Evolutionary conservation across 2,329 filamentous ascomycete species (phyloP), one percentile per base, ranked within the genome.

Genomic region (Calonectria ilicicola): DNA sequence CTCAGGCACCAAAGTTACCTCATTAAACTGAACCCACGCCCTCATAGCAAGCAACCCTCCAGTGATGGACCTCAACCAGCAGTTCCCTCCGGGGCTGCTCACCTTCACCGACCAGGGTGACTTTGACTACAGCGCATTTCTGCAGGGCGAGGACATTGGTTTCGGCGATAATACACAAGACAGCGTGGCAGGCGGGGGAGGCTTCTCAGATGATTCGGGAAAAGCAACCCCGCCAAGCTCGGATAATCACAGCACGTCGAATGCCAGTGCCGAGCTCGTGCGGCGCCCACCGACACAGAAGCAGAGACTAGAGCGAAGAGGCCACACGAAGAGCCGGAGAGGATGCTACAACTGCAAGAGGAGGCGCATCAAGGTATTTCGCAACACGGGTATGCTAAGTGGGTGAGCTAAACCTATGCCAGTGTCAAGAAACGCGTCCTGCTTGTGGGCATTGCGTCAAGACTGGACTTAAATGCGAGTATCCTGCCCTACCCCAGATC

Each of bases 291-390:
- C 78, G 7, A 40, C 73, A 5, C 77, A 79, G 72, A 80, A 78
- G 64, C 78, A 85, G 75, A 83, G 86, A 53, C 74, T 88, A 29
- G 89, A 90, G 80, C 84, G 91, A 68, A 87, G 90, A 73, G 91
- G 91, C 0, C 92, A 93, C 74, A 93, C 90, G 14, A 93, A 93
- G 81, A 92, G 90, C 64, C 87, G 92, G 27, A 85, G 89, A 19
- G 92, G 91, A 10, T 93, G 92, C 82, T 93, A 89, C 81, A 92
- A 92, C 80, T 93, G 92, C 84, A 93, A 93, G 82, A 86, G 89
- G 69, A 85, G 91, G 47, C 88, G 91, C 71, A 93, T 93, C 81
- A 93, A 91, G 87, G 89, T 89, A 81, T 26, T 66, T 53, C 10
- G 10, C 21, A n/a, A 32, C 12, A 23, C 47, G 14, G 19, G 29